Base-by-base conservation (phyloP, 352 stramenopile genomes). In the Globisporangium yorkense region DNA sequence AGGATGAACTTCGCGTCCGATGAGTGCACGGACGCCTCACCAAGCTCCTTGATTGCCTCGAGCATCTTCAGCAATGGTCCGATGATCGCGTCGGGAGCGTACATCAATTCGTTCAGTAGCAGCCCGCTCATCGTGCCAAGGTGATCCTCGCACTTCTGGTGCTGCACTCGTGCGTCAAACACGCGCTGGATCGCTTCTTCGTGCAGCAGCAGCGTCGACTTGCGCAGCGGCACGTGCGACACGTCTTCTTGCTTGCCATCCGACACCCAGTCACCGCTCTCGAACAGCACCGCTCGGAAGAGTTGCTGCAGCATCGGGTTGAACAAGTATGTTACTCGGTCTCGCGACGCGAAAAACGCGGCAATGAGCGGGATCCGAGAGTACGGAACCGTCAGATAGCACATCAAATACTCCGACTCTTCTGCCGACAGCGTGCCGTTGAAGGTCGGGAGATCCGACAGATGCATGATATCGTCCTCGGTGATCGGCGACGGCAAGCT, bases 371-470 rank as follows among this genome's bases (percentile, higher is more conserved):
- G 97, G 63, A 99, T 99, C 21, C 96, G 71, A 33, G 98, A 92
- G 65, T 99, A 99, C 33, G 97, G 97, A 9, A 98, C 97, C 5
- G 97, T 99, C 55, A 99, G 84, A 69, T 99, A 99, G 66, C 97
- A 96, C 59, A 99, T 88, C 56, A 99, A 90, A 12, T 98, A 95
- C 72, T 99, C 97, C 0, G 92, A 97, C 64, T 99, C 97, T 55
- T 98, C 93, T 21, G 93, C 84, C 13, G 89, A 96, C n/a, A 99
- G 74, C 24, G 97, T 96, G 47, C 96, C 86, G 48, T 96, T 92
- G 70, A 99, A 99, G 0, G 95, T 98, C 5, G 97, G 97, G 37
- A 99, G 66, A 43, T 98, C 88, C 37, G 88, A 85, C 16, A 98
- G 66, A 77, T 99, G 96, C 65, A 99, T 95, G 48, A 99, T 96